Evolutionary conservation across 2,329 filamentous ascomycete genomes (phyloP).

Genomic region (Claviceps sp.): DNA sequence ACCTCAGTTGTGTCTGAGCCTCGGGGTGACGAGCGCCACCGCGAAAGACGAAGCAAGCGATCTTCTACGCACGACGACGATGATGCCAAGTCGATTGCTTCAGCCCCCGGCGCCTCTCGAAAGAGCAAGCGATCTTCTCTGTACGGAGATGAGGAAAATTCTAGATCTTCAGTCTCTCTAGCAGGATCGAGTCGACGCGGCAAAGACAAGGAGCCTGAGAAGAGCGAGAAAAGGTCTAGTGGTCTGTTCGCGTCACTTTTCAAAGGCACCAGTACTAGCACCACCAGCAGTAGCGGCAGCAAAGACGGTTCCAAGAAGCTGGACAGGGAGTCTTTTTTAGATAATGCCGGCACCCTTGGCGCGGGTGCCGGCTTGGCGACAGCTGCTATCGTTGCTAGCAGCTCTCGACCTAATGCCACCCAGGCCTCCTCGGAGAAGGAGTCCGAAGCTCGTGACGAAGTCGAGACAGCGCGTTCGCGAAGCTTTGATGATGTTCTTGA

Average conservation of each 20-base stretch:
- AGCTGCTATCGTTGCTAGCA: slow-evolving; percentile 26
- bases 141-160: slow-evolving; percentile 33
- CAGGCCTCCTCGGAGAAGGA: slow-evolving; percentile 26
- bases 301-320: slow-evolving; percentile 10
- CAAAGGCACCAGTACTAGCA: slow-evolving; percentile 24
- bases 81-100: slow-evolving; percentile 30
- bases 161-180: slow-evolving; percentile 18
- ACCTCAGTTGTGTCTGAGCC: slow-evolving; percentile 36
- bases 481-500: slow-evolving; percentile 22
- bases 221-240: slow-evolving; percentile 21
- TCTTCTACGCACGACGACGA: slow-evolving; percentile 24
- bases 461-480: slow-evolving; percentile 8
- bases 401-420: slow-evolving; percentile 31
- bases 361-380: slow-evolving; percentile 52
- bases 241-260: slow-evolving; percentile 37
- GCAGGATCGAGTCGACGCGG: slow-evolving; percentile 21
- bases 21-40: slow-evolving; percentile 18
- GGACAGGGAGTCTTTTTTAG: slow-evolving; percentile 51
- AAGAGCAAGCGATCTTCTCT: slow-evolving; percentile 17
- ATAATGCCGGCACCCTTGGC: slow-evolving; percentile 57
- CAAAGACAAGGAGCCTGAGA: slow-evolving; percentile 24
- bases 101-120: slow-evolving; percentile 6
- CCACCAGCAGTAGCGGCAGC: slow-evolving; percentile 24
- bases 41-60: slow-evolving; percentile 18
- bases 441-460: slow-evolving; percentile 14